Evolutionary conservation across 768 basidiomycete species (phyloP), one percentile per base, ranked within the genome.

Genomic region (Suillus americanus): DNA sequence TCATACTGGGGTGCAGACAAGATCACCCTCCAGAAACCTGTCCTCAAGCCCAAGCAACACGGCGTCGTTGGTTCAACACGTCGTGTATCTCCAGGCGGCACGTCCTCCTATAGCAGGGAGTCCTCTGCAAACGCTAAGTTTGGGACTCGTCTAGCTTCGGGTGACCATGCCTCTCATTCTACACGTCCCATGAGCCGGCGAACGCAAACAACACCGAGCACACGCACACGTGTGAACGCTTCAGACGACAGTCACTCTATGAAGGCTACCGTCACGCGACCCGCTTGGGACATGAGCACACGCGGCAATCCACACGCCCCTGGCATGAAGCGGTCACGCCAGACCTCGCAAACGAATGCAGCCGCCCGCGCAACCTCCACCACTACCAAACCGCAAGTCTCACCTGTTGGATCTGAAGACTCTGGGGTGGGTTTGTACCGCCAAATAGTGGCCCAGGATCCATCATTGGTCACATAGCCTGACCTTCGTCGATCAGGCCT

Each of bases 1-100:
- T 94, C 92, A 6, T 95, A 94, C 73, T 94, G 92, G 92, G 92
- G 93, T 30, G 93, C 93, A 38, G 93, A 95, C 79, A 93, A 93
- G 77, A 85, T 95, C 70, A 95, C 93, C 1, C 85, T 95, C 25
- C 91, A 93, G 74, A 91, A 91, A 69, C 91, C 92, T 2, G 75
- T 87, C 46, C 74, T 88, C 70, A 90, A 89, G 72, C 76, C 77
- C 43, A 75, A 75, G 63, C 74, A 75, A 30, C 67, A 73, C n/a
- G 28, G 66, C 33, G 72, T 78, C 79, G 65, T 75, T 78, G 57
- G 71, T 69, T 61, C 78, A 74, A 57, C 69, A 40, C 78, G 81
- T 60, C 76, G 80, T 51, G 74, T 68, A 70, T 79, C 71, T 71
- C 83, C 70, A 69, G 86, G 76, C 76, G 72, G 76, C 55, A 75